Base-by-base conservation (phyloP, 768 basidiomycete species). In the Phaeolepiota aurea region DNA sequence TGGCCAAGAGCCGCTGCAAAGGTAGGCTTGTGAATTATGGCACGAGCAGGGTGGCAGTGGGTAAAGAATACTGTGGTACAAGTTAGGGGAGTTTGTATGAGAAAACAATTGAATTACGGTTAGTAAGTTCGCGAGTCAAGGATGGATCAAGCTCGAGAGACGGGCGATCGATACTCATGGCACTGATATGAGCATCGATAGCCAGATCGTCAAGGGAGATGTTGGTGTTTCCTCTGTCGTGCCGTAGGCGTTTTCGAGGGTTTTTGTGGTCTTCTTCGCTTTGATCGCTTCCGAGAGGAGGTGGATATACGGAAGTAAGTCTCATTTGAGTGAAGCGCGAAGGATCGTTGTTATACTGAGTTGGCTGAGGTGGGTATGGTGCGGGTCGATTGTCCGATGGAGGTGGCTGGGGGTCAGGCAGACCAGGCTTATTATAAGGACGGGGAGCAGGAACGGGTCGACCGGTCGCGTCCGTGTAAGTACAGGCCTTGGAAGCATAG, bases 401-500 rank as follows among this genome's bases (percentile, higher is more conserved):
- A 37, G 50, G 59, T 20, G 51, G 49, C 31, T 63, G 60, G 30
- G 54, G 55, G 28, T 42, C 58, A 48, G 42, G 74, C 74, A 39
- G 66, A 57, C 48, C 68, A 73, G 51, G 68, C 64, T 5, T 35
- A 7, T 7, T 7, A 15, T 14, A 35, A 7, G 62, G 69, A 44
- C 73, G 63, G 40, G 69, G 87, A 48, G 87, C 84, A 30, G 86
- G 82, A 9, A 89, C 87, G n/a, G 77, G 70, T 34, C 82, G 79
- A 23, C 87, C 87, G 15, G 79, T 72, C 16, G 84, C 69, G 46
- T 89, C 86, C 7, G 84, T 87, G 57, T 89, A 89, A 1, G 80
- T 77, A 59, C 87, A 89, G 21, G 74, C 64, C 58, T 88, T 88
- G 48, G 80, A 82, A 44, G 87, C 86, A 56, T 81, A 89, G 56